phyloP scores from a whole-genome alignment of 805 yeast genomes.

The Myxozyma nipponensis region DNA sequence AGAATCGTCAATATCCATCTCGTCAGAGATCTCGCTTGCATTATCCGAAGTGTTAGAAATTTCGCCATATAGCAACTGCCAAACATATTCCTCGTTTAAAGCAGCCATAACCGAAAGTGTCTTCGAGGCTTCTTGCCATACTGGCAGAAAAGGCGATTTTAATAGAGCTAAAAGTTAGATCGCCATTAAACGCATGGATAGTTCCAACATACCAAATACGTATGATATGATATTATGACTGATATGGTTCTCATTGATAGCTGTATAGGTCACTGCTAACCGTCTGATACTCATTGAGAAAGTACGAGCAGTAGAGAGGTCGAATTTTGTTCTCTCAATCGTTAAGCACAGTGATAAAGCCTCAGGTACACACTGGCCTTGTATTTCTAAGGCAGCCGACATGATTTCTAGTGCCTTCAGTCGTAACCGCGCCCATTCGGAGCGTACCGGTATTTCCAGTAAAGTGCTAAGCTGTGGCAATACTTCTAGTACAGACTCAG shows the following conservation, averaged over 20 bases:
- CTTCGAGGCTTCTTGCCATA: slow-evolving; percentile 74
- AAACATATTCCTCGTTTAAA: slow-evolving; percentile 23
- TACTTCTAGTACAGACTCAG: no score
- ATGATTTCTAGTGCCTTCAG: slow-evolving; percentile 35
- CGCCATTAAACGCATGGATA: background rate
- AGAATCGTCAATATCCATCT: background rate
- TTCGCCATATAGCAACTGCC: slow-evolving; percentile 11
- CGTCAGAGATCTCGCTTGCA: background rate
- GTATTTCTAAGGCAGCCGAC: slow-evolving; percentile 33
- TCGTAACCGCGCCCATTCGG: slow-evolving; percentile 8
- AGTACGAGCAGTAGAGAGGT: slow-evolving; percentile 69
- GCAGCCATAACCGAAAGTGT: slow-evolving; percentile 48
- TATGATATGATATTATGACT: slow-evolving; percentile 5
- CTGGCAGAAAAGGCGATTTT: slow-evolving; percentile 73
- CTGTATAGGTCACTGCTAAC: slow-evolving; percentile 25
- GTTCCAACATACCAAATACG: slow-evolving; percentile 9
- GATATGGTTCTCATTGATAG: slow-evolving; percentile 7
- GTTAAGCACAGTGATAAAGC: slow-evolving; percentile 50
- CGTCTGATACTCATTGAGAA: slow-evolving; percentile 62
- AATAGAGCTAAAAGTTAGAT: slow-evolving; percentile 60
- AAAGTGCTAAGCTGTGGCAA: no score
- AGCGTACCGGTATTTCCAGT: background rate
- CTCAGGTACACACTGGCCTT: slow-evolving; percentile 38
- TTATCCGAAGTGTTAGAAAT: background rate
- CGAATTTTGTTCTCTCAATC: slow-evolving; percentile 70